Percentiles rank a stretch among this genome's conserved stretches.
These are phyloP conservation scores for Calonectria pseudoturangicola DNA, from an alignment of 2,329 filamentous ascomycete genomes.

Conservation along the genomic window DNA sequence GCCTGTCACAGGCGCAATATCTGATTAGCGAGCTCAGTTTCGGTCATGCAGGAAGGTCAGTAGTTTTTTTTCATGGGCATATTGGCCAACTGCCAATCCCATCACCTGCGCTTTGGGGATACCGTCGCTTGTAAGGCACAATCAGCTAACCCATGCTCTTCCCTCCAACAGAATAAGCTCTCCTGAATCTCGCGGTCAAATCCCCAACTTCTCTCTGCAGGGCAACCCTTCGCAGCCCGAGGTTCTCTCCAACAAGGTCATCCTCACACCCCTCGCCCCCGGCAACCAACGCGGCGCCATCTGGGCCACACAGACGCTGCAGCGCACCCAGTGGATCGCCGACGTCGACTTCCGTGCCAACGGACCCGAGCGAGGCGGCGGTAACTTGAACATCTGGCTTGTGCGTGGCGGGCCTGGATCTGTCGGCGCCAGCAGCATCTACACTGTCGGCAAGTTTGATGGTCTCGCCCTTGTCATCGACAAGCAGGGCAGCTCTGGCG, in stretches of 20 bases:
- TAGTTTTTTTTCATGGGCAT: constrained; percentile 24
- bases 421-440: constrained; percentile 85
- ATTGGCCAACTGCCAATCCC: constrained; percentile 7
- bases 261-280: constrained; percentile 91
- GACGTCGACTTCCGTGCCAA: constrained; percentile 92
- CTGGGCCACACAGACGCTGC: constrained; percentile 82
- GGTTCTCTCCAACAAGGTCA: constrained; percentile 89
- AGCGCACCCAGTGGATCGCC: constrained; percentile 83
- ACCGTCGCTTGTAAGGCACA: constrained; percentile 8
- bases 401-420: constrained; percentile 79
- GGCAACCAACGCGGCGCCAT: constrained; percentile 89
- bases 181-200: constrained; percentile 67
- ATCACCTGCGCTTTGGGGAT: neutral
- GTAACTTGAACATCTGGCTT: constrained; percentile 97
- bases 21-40: constrained; percentile 86
- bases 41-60: constrained; percentile 79
- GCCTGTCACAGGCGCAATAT: constrained; percentile 76
- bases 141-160: constrained; percentile 40
- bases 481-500: constrained; percentile 84
- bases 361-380: constrained; percentile 88
- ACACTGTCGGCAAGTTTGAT: constrained; percentile 89
- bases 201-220: constrained; percentile 74
- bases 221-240: constrained; percentile 75
- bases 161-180: constrained; percentile 76
- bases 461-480: constrained; percentile 93